phyloP scores from a whole-genome alignment of 495 filamentous ascomycete genomes.

The Hypoxylon cercidicola region DNA sequence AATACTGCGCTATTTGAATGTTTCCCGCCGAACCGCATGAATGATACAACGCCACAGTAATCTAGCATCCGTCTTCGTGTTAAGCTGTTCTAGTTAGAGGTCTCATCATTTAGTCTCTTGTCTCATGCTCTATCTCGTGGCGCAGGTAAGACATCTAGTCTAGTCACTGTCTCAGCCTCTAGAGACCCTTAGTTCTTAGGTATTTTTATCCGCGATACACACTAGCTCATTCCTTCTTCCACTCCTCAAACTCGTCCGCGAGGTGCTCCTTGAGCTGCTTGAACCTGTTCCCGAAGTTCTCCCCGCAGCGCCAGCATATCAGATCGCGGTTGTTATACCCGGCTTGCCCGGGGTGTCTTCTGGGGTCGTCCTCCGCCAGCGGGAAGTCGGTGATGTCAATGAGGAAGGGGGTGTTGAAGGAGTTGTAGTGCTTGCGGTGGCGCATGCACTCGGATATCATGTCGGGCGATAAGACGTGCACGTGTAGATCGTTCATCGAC shows the following conservation, averaged over 20 bases:
- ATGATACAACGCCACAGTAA: too few relatives aligned
- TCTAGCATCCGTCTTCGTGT: too few relatives aligned
- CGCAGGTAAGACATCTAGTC: too few relatives aligned
- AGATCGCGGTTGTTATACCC: constrained; percentile 71
- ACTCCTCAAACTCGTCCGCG: constrained; percentile 79
- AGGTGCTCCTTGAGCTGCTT: constrained; percentile 81
- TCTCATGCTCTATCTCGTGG: too few relatives aligned
- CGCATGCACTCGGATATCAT: constrained; percentile 74
- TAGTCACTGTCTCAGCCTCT: too few relatives aligned
- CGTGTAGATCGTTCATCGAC: constrained; percentile 92
- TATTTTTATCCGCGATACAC: not conserved
- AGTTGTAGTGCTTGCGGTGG: constrained; percentile 91
- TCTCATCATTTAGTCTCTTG: too few relatives aligned
- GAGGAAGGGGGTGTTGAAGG: constrained; percentile 89
- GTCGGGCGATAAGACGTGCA: constrained; percentile 86
- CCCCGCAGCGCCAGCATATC: constrained; percentile 86
- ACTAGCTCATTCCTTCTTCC: constrained; percentile 70
- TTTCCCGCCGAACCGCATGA: too few relatives aligned
- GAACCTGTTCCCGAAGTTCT: constrained; percentile 77
- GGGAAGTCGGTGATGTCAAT: constrained; percentile 85
- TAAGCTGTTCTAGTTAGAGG: too few relatives aligned
- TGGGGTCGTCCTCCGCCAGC: constrained; percentile 67
- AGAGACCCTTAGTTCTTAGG: too few relatives aligned
- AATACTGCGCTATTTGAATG: too few relatives aligned
- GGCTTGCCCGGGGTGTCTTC: constrained; percentile 64